Evolutionary conservation across 2,329 filamentous ascomycete species (phyloP).

Genomic region (Thielaviopsis musarum): DNA sequence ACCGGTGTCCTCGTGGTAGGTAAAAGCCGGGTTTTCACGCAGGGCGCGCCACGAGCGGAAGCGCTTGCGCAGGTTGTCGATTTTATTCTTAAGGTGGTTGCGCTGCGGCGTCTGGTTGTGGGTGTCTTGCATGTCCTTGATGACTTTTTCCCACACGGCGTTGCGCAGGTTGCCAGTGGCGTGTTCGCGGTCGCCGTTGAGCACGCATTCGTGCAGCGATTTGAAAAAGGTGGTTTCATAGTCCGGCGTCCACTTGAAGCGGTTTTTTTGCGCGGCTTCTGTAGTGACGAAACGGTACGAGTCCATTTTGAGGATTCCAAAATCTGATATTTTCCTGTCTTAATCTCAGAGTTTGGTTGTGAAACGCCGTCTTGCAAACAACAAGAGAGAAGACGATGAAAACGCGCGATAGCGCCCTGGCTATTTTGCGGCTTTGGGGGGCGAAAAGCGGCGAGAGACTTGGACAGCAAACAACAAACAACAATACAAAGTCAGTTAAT

Average conservation of each 20-base stretch:
- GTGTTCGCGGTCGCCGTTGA: constrained; percentile 35
- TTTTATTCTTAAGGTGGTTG: constrained; percentile 46
- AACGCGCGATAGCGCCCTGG: background rate
- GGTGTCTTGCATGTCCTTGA: constrained; percentile 34
- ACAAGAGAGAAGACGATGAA: background rate
- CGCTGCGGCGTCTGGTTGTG: constrained; percentile 42
- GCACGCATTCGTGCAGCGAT: constrained; percentile 41
- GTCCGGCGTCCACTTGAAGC: constrained; percentile 42
- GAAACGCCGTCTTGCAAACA: background rate
- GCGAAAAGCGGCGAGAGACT: background rate
- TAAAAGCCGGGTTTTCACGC: constrained; percentile 39
- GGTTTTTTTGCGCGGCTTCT: constrained; percentile 13
- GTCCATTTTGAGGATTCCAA: background rate
- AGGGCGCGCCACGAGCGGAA: constrained; percentile 44
- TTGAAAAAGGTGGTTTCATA: constrained; percentile 45
- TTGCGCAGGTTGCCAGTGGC: constrained; percentile 38
- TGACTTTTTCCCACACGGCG: constrained; percentile 43
- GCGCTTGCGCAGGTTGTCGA: constrained; percentile 44
- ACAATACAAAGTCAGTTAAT: background rate
- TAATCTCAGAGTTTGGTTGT: background rate
- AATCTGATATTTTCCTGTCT: too few species aligned
- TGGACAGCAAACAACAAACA: background rate
- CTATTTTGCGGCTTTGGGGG: background rate
- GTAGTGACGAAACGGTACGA: background rate
- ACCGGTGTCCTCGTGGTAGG: constrained; percentile 32